Base-by-base conservation (phyloP, 129 eudicot species). In the Artemisia annua region DNA sequence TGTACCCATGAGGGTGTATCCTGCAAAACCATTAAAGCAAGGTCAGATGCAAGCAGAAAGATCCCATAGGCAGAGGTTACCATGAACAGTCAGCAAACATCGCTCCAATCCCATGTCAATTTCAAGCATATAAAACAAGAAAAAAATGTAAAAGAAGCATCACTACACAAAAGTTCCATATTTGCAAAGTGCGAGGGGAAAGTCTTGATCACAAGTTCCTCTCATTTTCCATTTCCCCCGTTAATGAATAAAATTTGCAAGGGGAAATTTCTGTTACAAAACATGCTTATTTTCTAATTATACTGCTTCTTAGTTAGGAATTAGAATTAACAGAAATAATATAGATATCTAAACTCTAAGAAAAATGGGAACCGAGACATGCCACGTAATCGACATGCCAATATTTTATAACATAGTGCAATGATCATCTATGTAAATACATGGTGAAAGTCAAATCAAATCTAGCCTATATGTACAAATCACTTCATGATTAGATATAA, bases 21-120 rank as follows among this genome's bases (percentile, higher is more conserved):
- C 55, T 75, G 58, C 74, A 75, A 75, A 57, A 12, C 59, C 60
- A 70, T 58, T 32, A 18, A 18, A 48, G 30, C 48, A 0, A 15
- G 12, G 50, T 48, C n/a, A 60, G 48, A n/a, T 6, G 44, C 76
- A 70, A 50, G 55, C 46, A 50, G 56, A 68, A 49, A 49, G 48
- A 68, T 48, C 59, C 60, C 52, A 15, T 17, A 43, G 5, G 48
- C 57, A 52, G 57, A 12, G n/a, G 46, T 39, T 39, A 39, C 10
- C 46, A 39, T 39, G 10, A 39, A 39, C 46, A 35, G 8, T 6
- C 9, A 1, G 10, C 43, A 32, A 35, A 35, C 7, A 39, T 7
- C 46, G 46, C 46, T 39, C 46, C 46, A 39, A 35, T 6, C 46
- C 46, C 46, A 39, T 39, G 9, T 39, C 46, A 39, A 39, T 39